Evolutionary conservation across 805 yeast species (phyloP).

Genomic region (Saccharomycopsis sp.): DNA sequence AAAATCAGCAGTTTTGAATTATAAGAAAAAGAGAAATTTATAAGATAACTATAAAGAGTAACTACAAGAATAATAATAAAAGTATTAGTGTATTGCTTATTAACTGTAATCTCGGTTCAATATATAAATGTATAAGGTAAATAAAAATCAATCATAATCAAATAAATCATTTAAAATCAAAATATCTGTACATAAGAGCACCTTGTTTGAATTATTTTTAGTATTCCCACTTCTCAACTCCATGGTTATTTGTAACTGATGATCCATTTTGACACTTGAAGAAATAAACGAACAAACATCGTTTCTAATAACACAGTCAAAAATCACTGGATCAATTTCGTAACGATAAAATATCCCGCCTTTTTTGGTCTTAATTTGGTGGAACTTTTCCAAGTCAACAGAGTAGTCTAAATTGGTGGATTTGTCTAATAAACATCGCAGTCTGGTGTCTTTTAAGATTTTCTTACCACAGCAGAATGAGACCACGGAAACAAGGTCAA

Average conservation of each 20-base stretch:
- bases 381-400: slow-evolving; percentile 10
- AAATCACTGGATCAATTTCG: slow-evolving; percentile 6
- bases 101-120: too few relatives aligned
- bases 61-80: too few relatives aligned
- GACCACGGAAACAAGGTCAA: slow-evolving; percentile 6
- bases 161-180: too few relatives aligned
- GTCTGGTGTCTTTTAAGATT: background rate
- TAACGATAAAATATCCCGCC: slow-evolving; percentile 8
- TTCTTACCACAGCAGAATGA: slow-evolving; percentile 14
- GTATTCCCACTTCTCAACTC: too few relatives aligned
- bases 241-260: slow-evolving; percentile 10
- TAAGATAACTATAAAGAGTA: too few relatives aligned
- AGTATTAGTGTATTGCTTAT: too few relatives aligned
- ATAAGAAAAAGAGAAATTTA: too few relatives aligned
- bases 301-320: slow-evolving; percentile 9
- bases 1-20: too few relatives aligned
- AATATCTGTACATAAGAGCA: too few relatives aligned
- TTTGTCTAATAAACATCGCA: slow-evolving; percentile 6
- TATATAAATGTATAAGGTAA: too few relatives aligned
- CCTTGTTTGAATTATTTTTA: too few relatives aligned
- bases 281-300: slow-evolving; percentile 11
- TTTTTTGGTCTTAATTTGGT: slow-evolving; percentile 7
- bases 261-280: slow-evolving; percentile 12
- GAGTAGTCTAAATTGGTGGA: slow-evolving; percentile 2
- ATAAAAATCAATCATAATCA: too few relatives aligned